Conservation (phyloP, 1,284 basidiomycete species). For the Microbotryum lychnidis-dioicae region DNA sequence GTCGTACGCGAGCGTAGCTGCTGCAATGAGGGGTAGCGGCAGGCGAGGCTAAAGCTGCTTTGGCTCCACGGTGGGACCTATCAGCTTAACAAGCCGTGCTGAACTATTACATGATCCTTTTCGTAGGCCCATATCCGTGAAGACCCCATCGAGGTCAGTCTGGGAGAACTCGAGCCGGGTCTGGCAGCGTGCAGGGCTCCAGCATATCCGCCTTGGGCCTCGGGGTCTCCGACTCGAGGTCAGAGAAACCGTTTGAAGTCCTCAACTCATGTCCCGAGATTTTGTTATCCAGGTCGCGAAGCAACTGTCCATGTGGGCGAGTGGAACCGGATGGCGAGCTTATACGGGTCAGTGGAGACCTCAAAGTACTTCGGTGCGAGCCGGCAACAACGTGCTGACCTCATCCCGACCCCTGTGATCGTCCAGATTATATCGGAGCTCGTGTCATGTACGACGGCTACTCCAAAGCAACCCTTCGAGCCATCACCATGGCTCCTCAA, state of each 20-base stretch:
- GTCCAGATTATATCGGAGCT: constrained; percentile 24
- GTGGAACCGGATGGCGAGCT: constrained; percentile 24
- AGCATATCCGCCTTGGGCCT: not conserved
- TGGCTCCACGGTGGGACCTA: too few species aligned
- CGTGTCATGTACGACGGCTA: constrained; percentile 28
- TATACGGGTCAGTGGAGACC: constrained; percentile 10
- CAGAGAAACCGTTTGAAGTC: not conserved
- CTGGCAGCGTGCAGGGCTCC: not conserved
- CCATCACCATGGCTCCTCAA: constrained; percentile 4
- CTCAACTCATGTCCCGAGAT: too few species aligned
- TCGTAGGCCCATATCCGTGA: constrained; percentile 1
- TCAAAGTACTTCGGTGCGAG: not conserved
- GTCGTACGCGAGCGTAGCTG: too few species aligned
- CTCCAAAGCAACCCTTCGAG: constrained; percentile 12
- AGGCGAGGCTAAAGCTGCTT: too few species aligned
- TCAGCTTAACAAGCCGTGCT: too few species aligned
- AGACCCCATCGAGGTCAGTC: constrained; percentile 25
- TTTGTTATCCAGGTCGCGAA: constrained; percentile 16
- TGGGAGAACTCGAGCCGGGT: not conserved
- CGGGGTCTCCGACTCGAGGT: not conserved
- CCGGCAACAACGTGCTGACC: not conserved
- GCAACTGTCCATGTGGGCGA: constrained; percentile 22
- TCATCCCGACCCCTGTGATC: not conserved
- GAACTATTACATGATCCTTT: too few species aligned
- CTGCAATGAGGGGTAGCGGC: too few species aligned